Evolutionary conservation across 257 asterid species (phyloP), one percentile per base, ranked within the genome.

Genomic region (Forsythia viridissima): DNA sequence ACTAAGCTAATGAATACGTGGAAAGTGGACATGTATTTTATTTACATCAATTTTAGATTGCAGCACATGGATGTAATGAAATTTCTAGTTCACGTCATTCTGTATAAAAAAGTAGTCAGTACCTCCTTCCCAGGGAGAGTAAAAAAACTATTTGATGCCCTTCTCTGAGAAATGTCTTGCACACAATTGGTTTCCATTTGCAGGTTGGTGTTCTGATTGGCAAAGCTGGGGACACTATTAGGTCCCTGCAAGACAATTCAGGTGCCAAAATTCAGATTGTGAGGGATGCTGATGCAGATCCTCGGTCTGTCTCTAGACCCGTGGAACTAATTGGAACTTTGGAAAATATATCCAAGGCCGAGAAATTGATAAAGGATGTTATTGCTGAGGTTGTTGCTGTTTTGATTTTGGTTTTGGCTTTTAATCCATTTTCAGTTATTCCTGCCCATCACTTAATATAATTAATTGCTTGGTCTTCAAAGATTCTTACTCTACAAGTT

Each of bases 201-300:
- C 70, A 96, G 99, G 99, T 96, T 80, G 99, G 99, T 6, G 99
- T 96, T 74, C 86, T 96, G 73, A 96, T 96, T 74, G 99, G 99
- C 65, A 96, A 96, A 89, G 93, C 94, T 36, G 99, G 99, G 75
- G 97, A 93, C 85, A 96, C 99, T 16, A 93, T 96, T 77, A 85
- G 97, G 84, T 93, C 91, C 81, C 94, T 96, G 65, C 99, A 96
- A 83, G 91, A 88, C 83, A 93, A 96, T 79, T 92, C 99, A 16
- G 97, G 99, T 83, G 99, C 99, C 77, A 96, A 92, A 89, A 96
- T 96, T 84, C 99, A 96, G 90, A 96, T 96, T 51, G 86, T 85
- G 89, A 90, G 97, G 79, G 98, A 93, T 85, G 92, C 94, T 81
- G 99, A 96, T 74, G 93, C 99, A 37, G 98, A 96, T 86, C 94